Evolutionary conservation across 2,329 filamentous ascomycete genomes (phyloP).

Genomic region (Fusarium bulbicola): DNA sequence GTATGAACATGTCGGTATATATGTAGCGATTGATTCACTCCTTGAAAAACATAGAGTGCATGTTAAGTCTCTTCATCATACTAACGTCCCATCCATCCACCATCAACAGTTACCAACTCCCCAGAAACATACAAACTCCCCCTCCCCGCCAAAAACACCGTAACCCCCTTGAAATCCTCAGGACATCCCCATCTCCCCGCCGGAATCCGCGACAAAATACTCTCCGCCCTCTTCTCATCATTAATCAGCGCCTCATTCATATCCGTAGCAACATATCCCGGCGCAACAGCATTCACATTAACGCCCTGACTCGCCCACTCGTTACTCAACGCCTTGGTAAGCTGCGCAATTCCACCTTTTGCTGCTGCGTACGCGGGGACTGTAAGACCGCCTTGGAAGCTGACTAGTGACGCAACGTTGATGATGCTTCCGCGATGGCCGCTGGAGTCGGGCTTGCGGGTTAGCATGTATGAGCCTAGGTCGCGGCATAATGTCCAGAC

Average conservation of each 20-base stretch:
- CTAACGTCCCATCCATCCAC: constrained; percentile 63
- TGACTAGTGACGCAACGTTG: constrained; percentile 83
- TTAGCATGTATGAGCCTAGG: constrained; percentile 80
- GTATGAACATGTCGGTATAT: accelerated
- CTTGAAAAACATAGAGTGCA: accelerated
- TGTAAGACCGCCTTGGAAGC: constrained; percentile 86
- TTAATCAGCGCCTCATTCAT: constrained; percentile 88
- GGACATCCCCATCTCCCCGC: constrained; percentile 84
- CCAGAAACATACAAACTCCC: constrained; percentile 83
- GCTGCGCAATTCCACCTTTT: constrained; percentile 85
- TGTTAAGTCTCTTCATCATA: accelerated
- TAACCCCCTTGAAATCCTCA: constrained; percentile 86
- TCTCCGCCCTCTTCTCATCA: constrained; percentile 72
- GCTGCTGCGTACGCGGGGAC: constrained; percentile 87
- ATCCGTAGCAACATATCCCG: constrained; percentile 88
- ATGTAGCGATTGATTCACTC: accelerated
- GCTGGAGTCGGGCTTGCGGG: constrained; percentile 57
- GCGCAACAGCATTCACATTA: constrained; percentile 86
- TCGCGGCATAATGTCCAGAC: constrained; percentile 83
- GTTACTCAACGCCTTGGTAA: constrained; percentile 88
- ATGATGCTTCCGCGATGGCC: constrained; percentile 76
- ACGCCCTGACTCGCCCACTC: constrained; percentile 85
- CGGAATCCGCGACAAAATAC: constrained; percentile 83
- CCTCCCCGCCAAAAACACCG: constrained; percentile 78
- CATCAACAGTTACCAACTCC: constrained; percentile 84